These are phyloP conservation scores for Triglochin maritima DNA, from an alignment of 106 monocot species.

Conservation along the genomic window DNA sequence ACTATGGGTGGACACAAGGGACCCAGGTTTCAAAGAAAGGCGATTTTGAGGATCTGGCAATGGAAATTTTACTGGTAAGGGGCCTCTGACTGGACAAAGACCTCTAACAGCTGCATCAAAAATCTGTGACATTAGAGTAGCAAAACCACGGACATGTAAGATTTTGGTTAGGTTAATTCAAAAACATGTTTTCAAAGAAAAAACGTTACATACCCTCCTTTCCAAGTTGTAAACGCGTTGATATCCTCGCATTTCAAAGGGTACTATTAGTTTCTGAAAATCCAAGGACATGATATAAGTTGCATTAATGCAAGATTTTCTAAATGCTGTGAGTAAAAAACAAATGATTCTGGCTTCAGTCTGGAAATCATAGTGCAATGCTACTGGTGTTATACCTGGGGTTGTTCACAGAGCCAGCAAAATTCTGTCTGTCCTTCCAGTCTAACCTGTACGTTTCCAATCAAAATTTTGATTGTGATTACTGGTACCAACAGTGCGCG, in stretches of 20 bases:
- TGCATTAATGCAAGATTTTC: no score
- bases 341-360: no score
- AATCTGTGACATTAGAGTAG: conserved; percentile 23
- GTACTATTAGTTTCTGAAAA: conserved; percentile 62
- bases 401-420: conserved; percentile 94
- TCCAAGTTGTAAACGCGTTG: conserved; percentile 83
- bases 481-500: neutral
- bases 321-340: no score
- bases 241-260: conserved; percentile 90
- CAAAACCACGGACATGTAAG: neutral
- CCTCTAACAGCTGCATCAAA: conserved; percentile 76
- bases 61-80: conserved; percentile 75
- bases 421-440: conserved; percentile 69
- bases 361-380: no score
- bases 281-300: no score
- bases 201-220: conserved; percentile 33
- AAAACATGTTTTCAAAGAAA: neutral
- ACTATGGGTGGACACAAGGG: conserved; percentile 15
- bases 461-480: neutral
- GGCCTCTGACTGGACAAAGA: conserved; percentile 38
- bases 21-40: conserved; percentile 55
- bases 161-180: neutral
- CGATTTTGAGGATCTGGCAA: conserved; percentile 46
- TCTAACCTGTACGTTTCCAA: conserved; percentile 45
- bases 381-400: conserved; percentile 29